Base-by-base conservation (phyloP, 2,329 filamentous ascomycete species). In the Calonectria montana region DNA sequence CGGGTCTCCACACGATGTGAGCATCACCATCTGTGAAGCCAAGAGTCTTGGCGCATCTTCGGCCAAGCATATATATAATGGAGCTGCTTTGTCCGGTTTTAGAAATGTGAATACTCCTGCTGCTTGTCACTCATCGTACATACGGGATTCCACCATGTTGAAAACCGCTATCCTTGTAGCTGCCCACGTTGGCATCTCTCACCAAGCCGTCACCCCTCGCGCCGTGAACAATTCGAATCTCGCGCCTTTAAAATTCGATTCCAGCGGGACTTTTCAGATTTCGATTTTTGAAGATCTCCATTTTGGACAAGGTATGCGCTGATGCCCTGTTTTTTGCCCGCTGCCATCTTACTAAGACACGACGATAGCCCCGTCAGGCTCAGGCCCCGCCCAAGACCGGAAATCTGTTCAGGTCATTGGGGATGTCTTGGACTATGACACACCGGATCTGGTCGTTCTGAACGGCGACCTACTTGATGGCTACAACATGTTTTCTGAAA, bases 401-500 rank as follows among this genome's bases (percentile, higher is more conserved):
- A 78, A 79, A 18, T 80, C 83, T 1, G 76, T 81, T 50, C 75
- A 76, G n/a, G 83, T 86, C 4, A 80, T 86, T 18, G 75, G 80
- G 9, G 72, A 73, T 4, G 73, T 86, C 16, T 78, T 86, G 0
- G 81, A 84, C 67, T 72, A 63, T 4, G 77, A 79, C 41, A 48
- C 63, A 0, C 87, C 89, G 0, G 85, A 91, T 37, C 84, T 94
- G 0, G 91, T 92, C 1, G 88, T 94, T 1, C 79, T 94, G 8
- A 94, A 94, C 68, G 92, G 92, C 13, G 92, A 94, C 75, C 83
- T 94, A 1, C 91, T 93, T 50, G 92, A 91, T 0, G 91, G 92
- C 37, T 91, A 94, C 71, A 89, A 90, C 67, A 88, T 87, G 1
- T 88, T 84, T 70, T 65, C 84, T 3, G 80, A 86, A 0, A 92